Evolutionary conservation across 1,139 yeast species (phyloP).

Genomic region (Wickerhamomyces sp.): DNA sequence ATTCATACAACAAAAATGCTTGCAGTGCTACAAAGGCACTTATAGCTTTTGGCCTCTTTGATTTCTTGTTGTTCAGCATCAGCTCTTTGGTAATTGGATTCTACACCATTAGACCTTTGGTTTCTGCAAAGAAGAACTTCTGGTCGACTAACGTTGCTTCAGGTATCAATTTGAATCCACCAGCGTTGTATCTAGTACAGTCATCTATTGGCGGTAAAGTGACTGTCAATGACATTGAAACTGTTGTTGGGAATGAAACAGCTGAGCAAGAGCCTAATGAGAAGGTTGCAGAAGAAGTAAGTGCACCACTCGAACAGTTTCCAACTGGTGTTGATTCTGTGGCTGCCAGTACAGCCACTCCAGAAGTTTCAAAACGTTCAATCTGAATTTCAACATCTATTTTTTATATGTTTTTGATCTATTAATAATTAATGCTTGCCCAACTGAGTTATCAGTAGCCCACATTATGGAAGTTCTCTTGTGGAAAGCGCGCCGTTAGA

Average conservation of each 20-base stretch:
- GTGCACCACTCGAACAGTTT: too few species aligned
- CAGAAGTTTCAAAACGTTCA: too few species aligned
- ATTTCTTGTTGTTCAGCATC: slow-evolving; percentile 9
- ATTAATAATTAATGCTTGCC: too few species aligned
- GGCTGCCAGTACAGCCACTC: too few species aligned
- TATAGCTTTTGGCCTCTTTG: slow-evolving; percentile 15
- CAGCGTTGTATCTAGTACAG: background rate
- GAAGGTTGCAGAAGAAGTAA: background rate
- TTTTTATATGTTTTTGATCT: too few species aligned
- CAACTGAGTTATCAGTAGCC: too few species aligned
- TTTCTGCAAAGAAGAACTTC: background rate
- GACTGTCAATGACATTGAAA: background rate
- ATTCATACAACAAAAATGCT: slow-evolving; percentile 1
- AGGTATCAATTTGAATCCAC: background rate
- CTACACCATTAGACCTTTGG: slow-evolving; percentile 3
- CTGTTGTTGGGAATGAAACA: background rate
- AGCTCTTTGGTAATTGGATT: slow-evolving; percentile 8
- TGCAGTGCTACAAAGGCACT: slow-evolving; percentile 16
- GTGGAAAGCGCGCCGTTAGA: too few species aligned
- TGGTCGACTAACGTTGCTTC: background rate
- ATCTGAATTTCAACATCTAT: too few species aligned
- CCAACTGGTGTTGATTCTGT: too few species aligned
- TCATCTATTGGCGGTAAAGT: background rate
- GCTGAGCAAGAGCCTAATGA: background rate
- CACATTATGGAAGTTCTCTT: too few species aligned